Evolutionary conservation across 164 flowering plant species (phyloP).

Genomic region (Tinospora cordifolia): DNA sequence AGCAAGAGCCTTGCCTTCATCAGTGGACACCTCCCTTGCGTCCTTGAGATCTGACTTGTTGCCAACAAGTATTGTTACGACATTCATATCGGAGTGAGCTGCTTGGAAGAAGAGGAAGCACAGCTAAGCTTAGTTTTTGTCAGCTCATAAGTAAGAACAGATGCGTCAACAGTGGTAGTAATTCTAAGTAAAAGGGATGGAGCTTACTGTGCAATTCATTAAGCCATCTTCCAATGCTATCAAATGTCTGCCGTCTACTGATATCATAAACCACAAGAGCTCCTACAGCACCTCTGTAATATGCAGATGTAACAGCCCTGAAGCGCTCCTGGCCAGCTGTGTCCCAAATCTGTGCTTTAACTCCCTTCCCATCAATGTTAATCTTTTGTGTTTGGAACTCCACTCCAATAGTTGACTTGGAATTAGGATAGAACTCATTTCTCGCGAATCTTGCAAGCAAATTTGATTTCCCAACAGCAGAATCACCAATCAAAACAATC

Average conservation of each 20-base stretch:
- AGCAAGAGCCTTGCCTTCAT: slow-evolving; percentile 61
- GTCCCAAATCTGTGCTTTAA: slow-evolving; percentile 73
- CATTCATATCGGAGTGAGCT: slow-evolving; percentile 83
- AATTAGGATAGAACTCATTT: slow-evolving; percentile 57
- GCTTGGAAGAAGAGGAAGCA: background rate
- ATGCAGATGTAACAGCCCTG: slow-evolving; percentile 70
- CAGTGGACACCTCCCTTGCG: slow-evolving; percentile 54
- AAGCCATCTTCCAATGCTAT: slow-evolving; percentile 63
- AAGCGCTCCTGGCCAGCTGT: slow-evolving; percentile 71
- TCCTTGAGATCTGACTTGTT: slow-evolving; percentile 70
- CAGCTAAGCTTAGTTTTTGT: background rate
- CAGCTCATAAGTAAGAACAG: slow-evolving; percentile 17
- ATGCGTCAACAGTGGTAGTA: background rate
- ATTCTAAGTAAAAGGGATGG: background rate
- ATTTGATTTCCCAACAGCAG: slow-evolving; percentile 71
- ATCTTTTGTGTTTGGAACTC: slow-evolving; percentile 69
- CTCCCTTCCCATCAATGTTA: slow-evolving; percentile 57
- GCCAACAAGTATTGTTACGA: slow-evolving; percentile 69
- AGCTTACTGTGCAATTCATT: slow-evolving; percentile 64
- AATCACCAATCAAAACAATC: slow-evolving; percentile 62
- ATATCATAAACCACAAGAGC: slow-evolving; percentile 63
- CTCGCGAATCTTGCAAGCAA: slow-evolving; percentile 67
- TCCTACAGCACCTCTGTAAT: slow-evolving; percentile 66
- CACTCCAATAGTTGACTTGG: slow-evolving; percentile 68
- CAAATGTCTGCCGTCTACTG: slow-evolving; percentile 64